Base-by-base conservation (phyloP, 2,329 filamentous ascomycete genomes). In the Fusarium floridanum region DNA sequence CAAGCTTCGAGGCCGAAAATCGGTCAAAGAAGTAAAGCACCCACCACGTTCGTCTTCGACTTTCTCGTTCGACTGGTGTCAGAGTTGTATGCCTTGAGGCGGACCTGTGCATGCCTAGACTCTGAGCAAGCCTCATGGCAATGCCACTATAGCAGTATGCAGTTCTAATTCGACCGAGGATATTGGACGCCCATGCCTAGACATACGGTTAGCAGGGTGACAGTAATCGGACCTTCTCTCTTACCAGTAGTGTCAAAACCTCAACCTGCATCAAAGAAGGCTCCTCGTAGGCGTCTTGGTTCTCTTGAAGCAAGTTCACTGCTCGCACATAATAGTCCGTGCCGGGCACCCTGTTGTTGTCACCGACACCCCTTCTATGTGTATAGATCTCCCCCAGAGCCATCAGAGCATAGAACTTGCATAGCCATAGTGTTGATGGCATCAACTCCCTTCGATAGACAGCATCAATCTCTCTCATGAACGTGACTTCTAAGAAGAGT, bases 371-470 rank as follows among this genome's bases (percentile, higher is more conserved):
- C 2, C 82, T 81, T 1, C 83, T 76, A 59, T 83, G 83, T 0
- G 84, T 85, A 66, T 86, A 86, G 3, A 85, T 83, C 60, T 86
- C 84, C 0, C 85, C 85, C 45, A 86, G 79, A 0, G 84, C 83
- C 77, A 86, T 85, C 10, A 86, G 71, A 0, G 83, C 82, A 50
- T 85, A 86, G 48, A 85, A 84, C 50, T 85, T 85, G 76, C 84
- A 86, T 12, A 85, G 75, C 76, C 83, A 85, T 1, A 81, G 34
- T 4, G 67, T 65, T 0, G 61, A 83, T 17, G 45, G 80, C 45
- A 74, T 75, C 10, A 76, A 75, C 5, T 82, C 75, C 73, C 82
- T 67, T 76, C 84, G 63, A 59, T 83, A 83, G 2, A 82, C 79
- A 5, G 78, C 75, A 59, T 80, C 85, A 72, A 72, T 83, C 72